Evolutionary conservation across 768 basidiomycete genomes (phyloP), one percentile per base, ranked within the genome.

Genomic region (Thelephora ganbajun): DNA sequence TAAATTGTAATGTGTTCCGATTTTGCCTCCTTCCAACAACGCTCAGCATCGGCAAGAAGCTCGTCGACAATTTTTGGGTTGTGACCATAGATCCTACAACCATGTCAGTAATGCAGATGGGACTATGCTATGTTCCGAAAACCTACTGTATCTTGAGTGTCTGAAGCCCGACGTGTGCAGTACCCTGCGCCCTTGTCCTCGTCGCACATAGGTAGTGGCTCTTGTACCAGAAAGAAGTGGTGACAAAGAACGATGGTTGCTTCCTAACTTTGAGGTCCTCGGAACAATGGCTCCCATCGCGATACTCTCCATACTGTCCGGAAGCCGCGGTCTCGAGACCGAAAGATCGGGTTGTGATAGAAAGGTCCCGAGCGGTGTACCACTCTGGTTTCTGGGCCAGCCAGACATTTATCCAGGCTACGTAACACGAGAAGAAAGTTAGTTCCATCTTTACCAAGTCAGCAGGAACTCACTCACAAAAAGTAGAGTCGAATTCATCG

Each of bases 361-460:
- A 41, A 33, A 81, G 63, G 43, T 76, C 61, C 23, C 80, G 65
- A 48, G 71, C 68, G 11, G 77, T 71, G 6, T 74, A 14, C 78
- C 78, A 83, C 16, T 71, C 64, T n/a, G 76, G 70, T 35, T 76
- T 75, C 45, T 69, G 68, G 3, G 79, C 74, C 0, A 85, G 60
- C 82, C 83, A 86, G 36, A 70, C 61, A 69, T 82, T 72, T 55
- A 85, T 68, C 83, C 83, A 86, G 35, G 71, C 80, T 83, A 47
- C 6, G 18, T 2, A 42, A 12, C 12, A 41, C 22, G 9, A 5
- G 33, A 39, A 23, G 7, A 35, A 39, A 23, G 7, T 53, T 36
- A 43, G 45, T 47, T 43, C 45, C 45, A 26, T 49, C 46, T 4
- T 30, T 1, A 37, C 35, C 26, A 16, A 7, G 1, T 18, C 50